phyloP scores from a whole-genome alignment of 208 protist species.

The Acanthamoeba castellanii region DNA sequence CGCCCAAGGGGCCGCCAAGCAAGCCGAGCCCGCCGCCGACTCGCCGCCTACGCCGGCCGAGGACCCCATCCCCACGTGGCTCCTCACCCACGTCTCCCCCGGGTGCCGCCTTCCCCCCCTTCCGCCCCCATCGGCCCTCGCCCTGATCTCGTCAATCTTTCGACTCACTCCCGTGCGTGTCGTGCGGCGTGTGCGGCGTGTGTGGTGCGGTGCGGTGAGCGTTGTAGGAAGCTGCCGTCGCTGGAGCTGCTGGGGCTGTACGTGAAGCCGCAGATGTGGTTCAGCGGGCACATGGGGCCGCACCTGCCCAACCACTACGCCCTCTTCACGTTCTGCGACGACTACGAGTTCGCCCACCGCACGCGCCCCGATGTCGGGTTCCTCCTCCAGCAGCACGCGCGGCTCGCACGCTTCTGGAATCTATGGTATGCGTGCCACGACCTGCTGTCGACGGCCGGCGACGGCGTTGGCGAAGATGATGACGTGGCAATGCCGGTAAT shows the following conservation, averaged over 20 bases:
- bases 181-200: neutral
- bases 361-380: constrained; percentile 42
- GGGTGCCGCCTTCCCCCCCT: neutral
- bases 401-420: neutral
- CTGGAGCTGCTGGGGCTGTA: constrained; percentile 50
- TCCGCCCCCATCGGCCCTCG: too few species aligned
- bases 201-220: too few species aligned
- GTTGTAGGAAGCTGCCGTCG: constrained; percentile 10
- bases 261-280: constrained; percentile 58
- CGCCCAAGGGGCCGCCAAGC: neutral
- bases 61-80: constrained; percentile 33
- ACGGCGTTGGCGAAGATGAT: neutral
- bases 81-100: constrained; percentile 56
- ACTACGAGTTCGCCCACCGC: constrained; percentile 65
- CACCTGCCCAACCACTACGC: constrained; percentile 49
- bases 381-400: neutral
- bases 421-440: constrained; percentile 11
- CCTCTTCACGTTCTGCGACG: constrained; percentile 41
- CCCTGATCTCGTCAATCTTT: neutral
- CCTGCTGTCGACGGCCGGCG: neutral
- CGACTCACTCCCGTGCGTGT: neutral
- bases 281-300: constrained; percentile 51
- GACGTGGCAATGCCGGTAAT: neutral
- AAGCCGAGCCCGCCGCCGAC: neutral
- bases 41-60: neutral